Percentiles rank a stretch among this genome's conserved stretches.
phyloP scores from a whole-genome alignment of 2,329 filamentous ascomycete species.

The Colletotrichum ledebouriae region DNA sequence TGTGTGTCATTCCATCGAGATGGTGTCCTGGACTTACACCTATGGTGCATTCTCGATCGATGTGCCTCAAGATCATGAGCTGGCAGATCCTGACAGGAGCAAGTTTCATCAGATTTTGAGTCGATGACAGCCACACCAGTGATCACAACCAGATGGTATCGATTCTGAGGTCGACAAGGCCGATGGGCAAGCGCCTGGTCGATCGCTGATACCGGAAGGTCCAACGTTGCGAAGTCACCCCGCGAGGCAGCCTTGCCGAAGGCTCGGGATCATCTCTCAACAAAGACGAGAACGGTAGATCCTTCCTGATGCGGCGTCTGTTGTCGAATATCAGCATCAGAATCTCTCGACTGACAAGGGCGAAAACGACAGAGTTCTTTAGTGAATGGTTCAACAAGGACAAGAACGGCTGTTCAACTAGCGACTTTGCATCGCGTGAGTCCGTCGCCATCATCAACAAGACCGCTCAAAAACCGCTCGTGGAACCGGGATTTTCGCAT shows the following conservation, averaged over 20 bases:
- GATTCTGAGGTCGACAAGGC: slow-evolving; percentile 16
- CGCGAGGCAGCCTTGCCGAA: not conserved
- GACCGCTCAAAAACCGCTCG: not conserved
- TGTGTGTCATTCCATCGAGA: not conserved
- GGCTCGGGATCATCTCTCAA: slow-evolving; percentile 18
- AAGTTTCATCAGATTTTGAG: slow-evolving; percentile 2
- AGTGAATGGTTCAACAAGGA: not conserved
- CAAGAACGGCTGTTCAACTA: not conserved
- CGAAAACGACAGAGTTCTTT: not conserved
- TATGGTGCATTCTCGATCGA: not conserved
- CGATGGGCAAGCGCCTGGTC: not conserved
- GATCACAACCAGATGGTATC: not conserved
- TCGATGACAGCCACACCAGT: slow-evolving; percentile 1
- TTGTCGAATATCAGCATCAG: not conserved
- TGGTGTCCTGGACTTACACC: not conserved
- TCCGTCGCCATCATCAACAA: not conserved
- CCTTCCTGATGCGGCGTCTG: slow-evolving; percentile 6
- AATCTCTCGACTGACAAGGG: not conserved
- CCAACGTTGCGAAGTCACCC: slow-evolving; percentile 11
- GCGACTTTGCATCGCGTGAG: not conserved
- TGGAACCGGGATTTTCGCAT: not conserved
- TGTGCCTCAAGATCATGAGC: not conserved
- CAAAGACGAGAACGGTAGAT: slow-evolving; percentile 24
- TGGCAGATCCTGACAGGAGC: not conserved
- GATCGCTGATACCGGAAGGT: not conserved